These are phyloP conservation scores for Spizellomyces punctatus DNA, from an alignment of 192 early-diverging fungal genomes.

Conservation along the genomic window DNA sequence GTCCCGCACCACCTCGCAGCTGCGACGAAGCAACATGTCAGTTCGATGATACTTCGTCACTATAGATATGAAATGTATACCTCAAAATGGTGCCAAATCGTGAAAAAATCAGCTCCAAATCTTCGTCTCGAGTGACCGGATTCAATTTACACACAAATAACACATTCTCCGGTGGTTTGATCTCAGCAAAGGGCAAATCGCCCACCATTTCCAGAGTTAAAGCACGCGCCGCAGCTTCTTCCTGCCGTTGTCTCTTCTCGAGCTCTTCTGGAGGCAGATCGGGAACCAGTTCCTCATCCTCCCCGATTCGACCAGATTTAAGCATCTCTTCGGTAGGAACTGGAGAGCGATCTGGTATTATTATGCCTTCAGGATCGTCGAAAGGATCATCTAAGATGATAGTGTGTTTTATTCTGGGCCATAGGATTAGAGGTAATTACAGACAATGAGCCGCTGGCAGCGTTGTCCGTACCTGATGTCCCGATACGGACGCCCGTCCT, in stretches of 20 bases:
- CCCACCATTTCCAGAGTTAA: constrained; percentile 98
- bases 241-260: constrained; percentile 66
- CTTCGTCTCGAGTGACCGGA: constrained; percentile 84
- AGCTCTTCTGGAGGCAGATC: constrained; percentile 61
- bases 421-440: constrained; percentile 8
- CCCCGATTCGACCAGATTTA: constrained; percentile 72
- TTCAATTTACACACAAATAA: constrained; percentile 96
- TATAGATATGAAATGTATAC: constrained; percentile 26
- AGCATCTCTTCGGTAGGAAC: constrained; percentile 74
- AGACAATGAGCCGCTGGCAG: not conserved
- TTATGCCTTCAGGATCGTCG: constrained; percentile 72
- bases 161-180: constrained; percentile 96
- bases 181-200: constrained; percentile 94
- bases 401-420: constrained; percentile 75
- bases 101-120: constrained; percentile 90
- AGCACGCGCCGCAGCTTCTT: constrained; percentile 80
- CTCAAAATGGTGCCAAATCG: constrained; percentile 83
- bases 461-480: constrained; percentile 62
- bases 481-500: constrained; percentile 70
- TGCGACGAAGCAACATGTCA: constrained; percentile 29
- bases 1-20: constrained; percentile 92
- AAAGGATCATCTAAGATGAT: constrained; percentile 93
- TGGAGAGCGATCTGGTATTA: constrained; percentile 72
- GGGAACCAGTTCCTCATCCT: constrained; percentile 69
- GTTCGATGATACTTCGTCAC: not conserved